Conservation (phyloP, 805 yeast genomes). For the Candida pseudoglaebosa region DNA sequence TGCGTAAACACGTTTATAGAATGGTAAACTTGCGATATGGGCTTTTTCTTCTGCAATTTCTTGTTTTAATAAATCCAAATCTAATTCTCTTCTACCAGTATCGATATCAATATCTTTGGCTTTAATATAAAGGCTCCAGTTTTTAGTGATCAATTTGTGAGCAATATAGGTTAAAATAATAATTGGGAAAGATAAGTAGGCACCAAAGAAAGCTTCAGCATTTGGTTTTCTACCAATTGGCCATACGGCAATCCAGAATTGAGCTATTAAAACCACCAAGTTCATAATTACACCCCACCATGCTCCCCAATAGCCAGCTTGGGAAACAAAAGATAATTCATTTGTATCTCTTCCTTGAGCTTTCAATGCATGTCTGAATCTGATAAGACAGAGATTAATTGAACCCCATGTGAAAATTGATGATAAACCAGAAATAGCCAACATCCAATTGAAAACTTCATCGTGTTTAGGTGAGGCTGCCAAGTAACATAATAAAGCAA, state of each 20-base stretch:
- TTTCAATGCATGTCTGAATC: constrained; percentile 55
- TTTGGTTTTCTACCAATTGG: constrained; percentile 45
- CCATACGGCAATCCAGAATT: constrained; percentile 63
- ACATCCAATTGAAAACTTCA: constrained; percentile 60
- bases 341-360: constrained; percentile 48
- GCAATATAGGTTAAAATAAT: constrained; percentile 25
- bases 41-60: constrained; percentile 33
- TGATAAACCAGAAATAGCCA: constrained; percentile 61
- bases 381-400: constrained; percentile 55
- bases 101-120: constrained; percentile 31
- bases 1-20: constrained; percentile 23
- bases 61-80: constrained; percentile 30
- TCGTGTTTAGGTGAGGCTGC: constrained; percentile 53
- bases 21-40: constrained; percentile 19
- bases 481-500: constrained; percentile 63
- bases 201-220: constrained; percentile 28
- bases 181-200: constrained; percentile 33
- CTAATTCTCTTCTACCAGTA: constrained; percentile 32
- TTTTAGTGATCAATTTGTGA: constrained; percentile 24
- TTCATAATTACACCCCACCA: constrained; percentile 48
- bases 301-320: constrained; percentile 52
- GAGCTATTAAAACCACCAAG: constrained; percentile 50
- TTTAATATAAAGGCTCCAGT: constrained; percentile 24
- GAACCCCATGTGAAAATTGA: constrained; percentile 62
- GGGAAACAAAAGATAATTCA: constrained; percentile 53